Base-by-base conservation (phyloP, 192 early-diverging fungal species). In the Martensiomyces pterosporus region DNA sequence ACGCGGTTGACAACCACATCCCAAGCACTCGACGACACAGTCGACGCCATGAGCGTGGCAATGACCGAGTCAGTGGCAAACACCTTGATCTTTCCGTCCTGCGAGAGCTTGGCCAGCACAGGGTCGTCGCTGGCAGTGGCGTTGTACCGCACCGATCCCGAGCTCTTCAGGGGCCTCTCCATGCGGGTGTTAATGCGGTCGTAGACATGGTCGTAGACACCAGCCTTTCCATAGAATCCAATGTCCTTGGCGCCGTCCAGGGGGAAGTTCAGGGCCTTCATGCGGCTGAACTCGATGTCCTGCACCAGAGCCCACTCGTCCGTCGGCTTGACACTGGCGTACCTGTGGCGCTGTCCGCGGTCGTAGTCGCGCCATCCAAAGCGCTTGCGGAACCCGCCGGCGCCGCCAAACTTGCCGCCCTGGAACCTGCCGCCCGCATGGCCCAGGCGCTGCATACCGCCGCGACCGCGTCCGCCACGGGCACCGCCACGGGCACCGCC, bases 11-110 rank as follows among this genome's bases (percentile, higher is more conserved):
- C 82, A 29, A 99, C 84, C 39, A 99, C 82, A 52, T 99, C 96
- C 92, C 92, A 99, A 13, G 92, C 86, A 68, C 94, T 95, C 35
- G 91, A 85, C 15, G 91, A 85, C 44, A 91, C 84, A 14, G 89
- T 81, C 8, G 90, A 80, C 50, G 87, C 91, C 96, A 99, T 99
- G 38, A 99, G 78, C 19, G 91, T 79, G 17, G 92, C 84, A 18
- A 99, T 57, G 15, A 97, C 85, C 25, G 85, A 66, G 69, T 95
- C 96, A 4, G 94, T 96, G 36, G 92, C 89, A 66, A 90, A 89
- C 4, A 99, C 91, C 14, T 72, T 75, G 27, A 84, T 67, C 55
- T 68, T 47, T 46, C 77, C 57, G 22, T 63, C 49, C 13, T 60
- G 67, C 22, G 74, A 58, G 27, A 72, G 48, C 45, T 69, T 59